Base-by-base conservation (phyloP, 2,329 filamentous ascomycete species). In the Epichloe uncinata region DNA sequence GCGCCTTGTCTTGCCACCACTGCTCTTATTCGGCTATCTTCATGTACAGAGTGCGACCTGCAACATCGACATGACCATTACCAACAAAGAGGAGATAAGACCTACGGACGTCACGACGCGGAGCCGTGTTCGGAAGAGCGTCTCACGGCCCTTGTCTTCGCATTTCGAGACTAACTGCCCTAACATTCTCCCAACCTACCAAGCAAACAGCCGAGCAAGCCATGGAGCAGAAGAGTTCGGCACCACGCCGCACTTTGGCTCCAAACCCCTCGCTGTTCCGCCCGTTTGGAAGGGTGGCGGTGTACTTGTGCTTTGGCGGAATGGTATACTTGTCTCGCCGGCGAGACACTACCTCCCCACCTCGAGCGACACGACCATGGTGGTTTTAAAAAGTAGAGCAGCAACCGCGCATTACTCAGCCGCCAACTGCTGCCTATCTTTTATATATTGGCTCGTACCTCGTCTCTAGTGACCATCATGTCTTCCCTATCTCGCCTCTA, bases 401-500 rank as follows among this genome's bases (percentile, higher is more conserved):
- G 42, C 16, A 35, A 34, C 47, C 42, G 30, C 36, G 18, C 45
- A 48, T 43, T 34, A 26, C 16, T 16, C 47, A 34, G 26, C 42
- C 46, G 26, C 33, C 36, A 40, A 30, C 18, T 42, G 34, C 16
- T 26, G 42, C 34, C 36, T 36, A 37, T 41, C 36, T 13, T 38
- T 22, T 13, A 42, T 40, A 22, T 49, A 49, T 40, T 36, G 42
- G 18, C 36, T 41, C 20, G 15, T 52, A 26, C 35, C 20, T 52
- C 45, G 41, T 52, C 48, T 50, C 20, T 26, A 22, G 16, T 30
- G 33, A n/a, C 9, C 35, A 36, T 48, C 45, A 34, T 50, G 51
- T 45, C 52, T 44, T 58, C 65, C 58, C 58, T 60, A 60, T 64
- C 59, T 58, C 56, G 58, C 57, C 61, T 66, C 57, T 57, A 53